Evolutionary conservation across 1,284 basidiomycete genomes (phyloP).

Genomic region (Ceraceosorus bombacis): DNA sequence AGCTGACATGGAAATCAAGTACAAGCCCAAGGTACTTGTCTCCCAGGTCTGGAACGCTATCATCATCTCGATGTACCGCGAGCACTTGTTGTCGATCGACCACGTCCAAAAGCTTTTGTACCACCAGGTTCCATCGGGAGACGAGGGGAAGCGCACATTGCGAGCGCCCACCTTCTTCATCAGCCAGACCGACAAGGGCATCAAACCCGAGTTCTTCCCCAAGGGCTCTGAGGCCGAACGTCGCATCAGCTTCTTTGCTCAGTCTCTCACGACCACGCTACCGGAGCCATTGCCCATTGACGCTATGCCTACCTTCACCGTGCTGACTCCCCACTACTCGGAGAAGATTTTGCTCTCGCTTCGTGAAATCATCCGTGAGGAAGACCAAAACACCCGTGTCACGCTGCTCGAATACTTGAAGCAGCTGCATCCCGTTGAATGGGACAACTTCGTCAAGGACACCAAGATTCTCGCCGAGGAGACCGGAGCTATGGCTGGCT

Average conservation of each 20-base stretch:
- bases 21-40: conserved; percentile 49
- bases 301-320: conserved; percentile 48
- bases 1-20: conserved; percentile 49
- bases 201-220: conserved; percentile 49
- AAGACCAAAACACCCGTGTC: conserved; percentile 49
- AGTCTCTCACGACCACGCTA: conserved; percentile 44
- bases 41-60: conserved; percentile 49
- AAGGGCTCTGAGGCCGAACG: conserved; percentile 48
- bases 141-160: conserved; percentile 47
- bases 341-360: conserved; percentile 48
- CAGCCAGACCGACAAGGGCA: conserved; percentile 45
- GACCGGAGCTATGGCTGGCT: conserved; percentile 72
- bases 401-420: conserved; percentile 63
- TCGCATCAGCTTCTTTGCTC: conserved; percentile 48
- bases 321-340: conserved; percentile 48
- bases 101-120: conserved; percentile 48
- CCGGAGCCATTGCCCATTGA: conserved; percentile 48
- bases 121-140: conserved; percentile 47
- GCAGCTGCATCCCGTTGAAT: conserved; percentile 93
- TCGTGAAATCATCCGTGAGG: conserved; percentile 48
- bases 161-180: conserved; percentile 49
- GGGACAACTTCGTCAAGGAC: conserved; percentile 99
- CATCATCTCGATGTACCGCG: conserved; percentile 49
- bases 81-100: conserved; percentile 47
- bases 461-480: conserved; percentile 98